A percentile compares a stretch with the other conserved stretches of the same genome.
Evolutionary conservation across 208 protist species (phyloP).

Genomic region (Spironucleus salmonicida): DNA sequence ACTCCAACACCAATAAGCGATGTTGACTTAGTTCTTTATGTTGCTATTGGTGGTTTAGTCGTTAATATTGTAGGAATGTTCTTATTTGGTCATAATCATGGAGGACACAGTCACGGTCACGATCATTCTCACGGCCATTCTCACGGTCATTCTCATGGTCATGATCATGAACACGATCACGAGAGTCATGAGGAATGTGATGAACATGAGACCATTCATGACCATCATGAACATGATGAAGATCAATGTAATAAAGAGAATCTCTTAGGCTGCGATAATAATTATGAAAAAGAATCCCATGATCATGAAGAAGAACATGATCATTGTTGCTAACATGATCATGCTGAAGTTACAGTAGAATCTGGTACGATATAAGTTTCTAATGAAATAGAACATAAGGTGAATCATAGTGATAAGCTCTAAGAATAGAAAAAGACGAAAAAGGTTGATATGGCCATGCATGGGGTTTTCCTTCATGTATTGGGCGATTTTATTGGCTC

Average conservation of each 20-base stretch:
- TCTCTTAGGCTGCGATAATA: too few relatives aligned
- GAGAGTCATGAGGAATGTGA: not conserved
- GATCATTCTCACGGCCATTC: conserved; percentile 16
- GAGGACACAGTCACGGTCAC: conserved; percentile 12
- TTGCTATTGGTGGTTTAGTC: conserved; percentile 15
- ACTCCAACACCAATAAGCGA: not conserved
- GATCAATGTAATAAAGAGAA: too few relatives aligned
- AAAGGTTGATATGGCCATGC: conserved; percentile 26
- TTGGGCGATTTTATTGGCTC: conserved; percentile 22
- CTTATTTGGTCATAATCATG: conserved; percentile 2
- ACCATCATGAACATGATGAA: too few relatives aligned
- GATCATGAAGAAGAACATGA: too few relatives aligned
- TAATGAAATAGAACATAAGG: too few relatives aligned
- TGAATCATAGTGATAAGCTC: too few relatives aligned
- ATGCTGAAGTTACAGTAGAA: too few relatives aligned
- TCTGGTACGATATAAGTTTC: too few relatives aligned
- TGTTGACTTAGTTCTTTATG: conserved; percentile 2
- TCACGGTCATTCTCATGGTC: not conserved
- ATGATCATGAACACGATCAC: not conserved
- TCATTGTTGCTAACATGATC: too few relatives aligned
- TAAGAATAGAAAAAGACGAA: too few relatives aligned
- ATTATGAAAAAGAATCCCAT: too few relatives aligned
- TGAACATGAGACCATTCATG: too few relatives aligned
- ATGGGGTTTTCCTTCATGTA: conserved; percentile 11
- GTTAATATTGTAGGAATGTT: conserved; percentile 25